phyloP scores from a whole-genome alignment of 148 eudicot genomes.

The Agrostemma githago region DNA sequence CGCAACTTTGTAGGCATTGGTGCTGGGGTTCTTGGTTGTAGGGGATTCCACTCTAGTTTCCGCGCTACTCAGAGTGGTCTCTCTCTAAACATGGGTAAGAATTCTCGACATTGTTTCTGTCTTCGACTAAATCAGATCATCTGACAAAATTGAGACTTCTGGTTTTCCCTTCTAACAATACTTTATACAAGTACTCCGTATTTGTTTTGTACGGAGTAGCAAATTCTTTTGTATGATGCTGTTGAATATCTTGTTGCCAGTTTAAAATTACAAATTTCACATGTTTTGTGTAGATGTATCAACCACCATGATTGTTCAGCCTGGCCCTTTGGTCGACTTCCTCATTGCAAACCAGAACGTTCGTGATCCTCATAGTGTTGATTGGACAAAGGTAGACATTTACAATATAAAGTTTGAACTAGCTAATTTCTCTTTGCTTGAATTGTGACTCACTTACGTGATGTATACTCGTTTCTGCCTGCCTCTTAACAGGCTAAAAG shows the following conservation, averaged over 20 bases:
- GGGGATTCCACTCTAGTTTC: slow-evolving; percentile 60
- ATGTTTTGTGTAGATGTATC: slow-evolving; percentile 33
- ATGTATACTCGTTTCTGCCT: not conserved
- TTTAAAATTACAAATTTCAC: no score
- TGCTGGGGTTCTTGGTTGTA: slow-evolving; percentile 46
- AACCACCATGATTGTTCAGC: slow-evolving; percentile 39
- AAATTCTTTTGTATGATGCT: no score
- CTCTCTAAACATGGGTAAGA: slow-evolving; percentile 52
- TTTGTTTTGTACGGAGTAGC: no score
- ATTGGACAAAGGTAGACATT: slow-evolving; percentile 44
- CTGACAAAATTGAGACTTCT: no score
- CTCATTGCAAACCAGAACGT: slow-evolving; percentile 45
- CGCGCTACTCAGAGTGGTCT: slow-evolving; percentile 49
- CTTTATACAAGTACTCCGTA: no score
- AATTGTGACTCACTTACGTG: not conserved
- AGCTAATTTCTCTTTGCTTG: not conserved
- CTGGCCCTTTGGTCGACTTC: slow-evolving; percentile 37
- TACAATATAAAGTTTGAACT: not conserved
- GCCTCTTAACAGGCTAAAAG: slow-evolving; percentile 43
- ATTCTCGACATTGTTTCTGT: no score
- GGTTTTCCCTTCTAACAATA: no score
- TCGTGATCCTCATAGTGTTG: slow-evolving; percentile 32
- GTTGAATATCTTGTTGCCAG: not conserved
- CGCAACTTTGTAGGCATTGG: slow-evolving; percentile 39
- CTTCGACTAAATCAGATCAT: no score